phyloP scores from a whole-genome alignment of 371 early-diverging fungal species.

The Mortierella sp. region DNA sequence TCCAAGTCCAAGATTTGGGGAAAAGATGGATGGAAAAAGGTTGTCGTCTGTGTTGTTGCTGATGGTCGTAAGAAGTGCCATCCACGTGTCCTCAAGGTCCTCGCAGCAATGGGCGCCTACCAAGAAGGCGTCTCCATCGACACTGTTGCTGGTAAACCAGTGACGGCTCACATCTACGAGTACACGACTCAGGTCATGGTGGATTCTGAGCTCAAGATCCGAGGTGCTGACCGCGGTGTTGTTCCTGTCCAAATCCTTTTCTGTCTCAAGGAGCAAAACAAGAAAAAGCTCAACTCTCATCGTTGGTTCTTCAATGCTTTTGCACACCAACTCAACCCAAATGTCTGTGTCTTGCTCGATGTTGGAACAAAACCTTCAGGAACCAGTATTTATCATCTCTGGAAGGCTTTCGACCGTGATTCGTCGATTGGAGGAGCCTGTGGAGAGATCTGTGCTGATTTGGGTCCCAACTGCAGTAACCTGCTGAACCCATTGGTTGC shows the following conservation, averaged over 20 bases:
- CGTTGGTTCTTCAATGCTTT: constrained; percentile 95
- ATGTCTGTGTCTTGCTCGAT: constrained; percentile 86
- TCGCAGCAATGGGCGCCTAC: constrained; percentile 88
- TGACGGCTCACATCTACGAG: constrained; percentile 90
- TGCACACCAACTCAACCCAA: constrained; percentile 78
- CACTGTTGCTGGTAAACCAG: constrained; percentile 65
- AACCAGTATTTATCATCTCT: constrained; percentile 84
- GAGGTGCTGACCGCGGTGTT: constrained; percentile 67
- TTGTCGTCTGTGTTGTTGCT: constrained; percentile 82
- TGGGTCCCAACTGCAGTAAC: constrained; percentile 66
- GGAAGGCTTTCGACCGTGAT: constrained; percentile 86
- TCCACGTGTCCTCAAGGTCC: constrained; percentile 72
- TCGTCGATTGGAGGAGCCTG: constrained; percentile 85
- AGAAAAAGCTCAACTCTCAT: constrained; percentile 89
- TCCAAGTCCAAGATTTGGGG: constrained; percentile 79
- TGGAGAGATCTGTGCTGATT: constrained; percentile 88
- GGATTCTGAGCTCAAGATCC: constrained; percentile 61
- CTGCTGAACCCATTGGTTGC: constrained; percentile 91
- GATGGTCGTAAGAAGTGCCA: constrained; percentile 77
- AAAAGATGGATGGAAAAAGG: constrained; percentile 85
- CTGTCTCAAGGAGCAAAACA: constrained; percentile 86
- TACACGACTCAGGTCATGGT: constrained; percentile 84
- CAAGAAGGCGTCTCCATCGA: constrained; percentile 84
- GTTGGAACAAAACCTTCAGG: constrained; percentile 88
- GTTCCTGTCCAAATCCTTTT: constrained; percentile 88